phyloP scores from a whole-genome alignment of 1,284 basidiomycete species.

The Mrakiaceae sp. region DNA sequence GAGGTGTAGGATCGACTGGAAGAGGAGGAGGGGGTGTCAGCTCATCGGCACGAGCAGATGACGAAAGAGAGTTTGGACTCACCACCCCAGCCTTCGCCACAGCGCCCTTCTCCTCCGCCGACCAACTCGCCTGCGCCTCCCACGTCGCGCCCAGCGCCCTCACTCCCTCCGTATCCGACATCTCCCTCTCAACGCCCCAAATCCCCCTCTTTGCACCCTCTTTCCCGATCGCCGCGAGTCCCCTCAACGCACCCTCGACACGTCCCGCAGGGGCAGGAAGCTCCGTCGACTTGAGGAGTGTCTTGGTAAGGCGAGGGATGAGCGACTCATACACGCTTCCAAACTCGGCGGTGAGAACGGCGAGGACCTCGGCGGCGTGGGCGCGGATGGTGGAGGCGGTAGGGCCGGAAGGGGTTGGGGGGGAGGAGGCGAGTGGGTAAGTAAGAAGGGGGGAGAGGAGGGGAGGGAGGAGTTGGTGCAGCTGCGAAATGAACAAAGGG shows the following conservation, averaged over 20 bases:
- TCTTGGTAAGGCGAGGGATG: constrained; percentile 79
- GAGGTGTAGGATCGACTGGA: constrained; percentile 3
- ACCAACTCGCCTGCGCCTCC: not conserved
- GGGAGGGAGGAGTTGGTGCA: constrained; percentile 91
- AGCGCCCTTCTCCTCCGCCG: not conserved
- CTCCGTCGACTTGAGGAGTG: constrained; percentile 68
- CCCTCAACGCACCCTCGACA: constrained; percentile 73
- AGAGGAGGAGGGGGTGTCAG: not conserved
- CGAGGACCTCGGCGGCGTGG: constrained; percentile 67
- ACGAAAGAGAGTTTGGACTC: not conserved
- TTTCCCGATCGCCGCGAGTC: constrained; percentile 67
- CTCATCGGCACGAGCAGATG: not conserved
- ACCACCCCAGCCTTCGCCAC: not conserved
- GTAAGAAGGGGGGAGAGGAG: constrained; percentile 83
- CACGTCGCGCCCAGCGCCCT: not conserved
- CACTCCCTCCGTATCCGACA: not conserved
- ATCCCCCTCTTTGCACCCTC: constrained; percentile 69
- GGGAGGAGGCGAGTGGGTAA: constrained; percentile 49
- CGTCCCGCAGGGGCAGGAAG: constrained; percentile 45
- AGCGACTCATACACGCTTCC: constrained; percentile 41
- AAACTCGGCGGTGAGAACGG: constrained; percentile 47
- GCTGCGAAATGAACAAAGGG: constrained; percentile 37
- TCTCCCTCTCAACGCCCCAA: constrained; percentile 26
- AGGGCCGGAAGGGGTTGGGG: constrained; percentile 29
- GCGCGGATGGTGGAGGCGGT: constrained; percentile 55